Percentiles rank a stretch among this genome's conserved stretches.
phyloP scores from a whole-genome alignment of 2,329 filamentous ascomycete species.

The Aspergillus cejpii region DNA sequence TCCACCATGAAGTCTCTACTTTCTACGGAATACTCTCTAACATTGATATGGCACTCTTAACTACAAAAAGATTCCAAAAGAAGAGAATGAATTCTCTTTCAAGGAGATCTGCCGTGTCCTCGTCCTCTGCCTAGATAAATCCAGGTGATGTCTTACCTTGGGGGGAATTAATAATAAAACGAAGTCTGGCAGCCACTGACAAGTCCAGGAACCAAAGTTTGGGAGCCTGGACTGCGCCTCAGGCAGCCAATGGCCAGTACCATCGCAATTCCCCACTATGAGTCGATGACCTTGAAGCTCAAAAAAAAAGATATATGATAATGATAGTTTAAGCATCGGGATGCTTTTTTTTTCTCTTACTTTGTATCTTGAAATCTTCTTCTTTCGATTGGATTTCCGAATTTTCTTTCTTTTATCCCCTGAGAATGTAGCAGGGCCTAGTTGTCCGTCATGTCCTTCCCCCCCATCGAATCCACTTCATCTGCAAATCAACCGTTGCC shows the following conservation, averaged over 20 bases:
- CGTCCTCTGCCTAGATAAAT: too few species aligned
- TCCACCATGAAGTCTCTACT: not conserved
- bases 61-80: too few species aligned
- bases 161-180: slow-evolving; percentile 5
- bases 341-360: not conserved
- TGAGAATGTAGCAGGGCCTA: slow-evolving; percentile 12
- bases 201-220: not conserved
- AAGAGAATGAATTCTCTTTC: too few species aligned
- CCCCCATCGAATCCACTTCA: slow-evolving; percentile 7
- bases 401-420: too few species aligned
- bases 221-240: slow-evolving; percentile 1
- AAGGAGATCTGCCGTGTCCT: too few species aligned
- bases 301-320: not conserved
- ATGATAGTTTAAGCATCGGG: not conserved
- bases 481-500: slow-evolving; percentile 3
- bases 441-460: slow-evolving; percentile 14
- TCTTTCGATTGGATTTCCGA: too few species aligned
- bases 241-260: slow-evolving; percentile 2
- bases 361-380: too few species aligned
- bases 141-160: not conserved
- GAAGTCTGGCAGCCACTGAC: slow-evolving; percentile 1
- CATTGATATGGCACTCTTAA: not conserved
- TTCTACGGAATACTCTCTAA: not conserved
- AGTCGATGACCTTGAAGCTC: slow-evolving; percentile 17
- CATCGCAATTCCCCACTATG: slow-evolving; percentile 10